phyloP scores from a whole-genome alignment of 164 flowering plant genomes.

The Paratinospora sagittata region DNA sequence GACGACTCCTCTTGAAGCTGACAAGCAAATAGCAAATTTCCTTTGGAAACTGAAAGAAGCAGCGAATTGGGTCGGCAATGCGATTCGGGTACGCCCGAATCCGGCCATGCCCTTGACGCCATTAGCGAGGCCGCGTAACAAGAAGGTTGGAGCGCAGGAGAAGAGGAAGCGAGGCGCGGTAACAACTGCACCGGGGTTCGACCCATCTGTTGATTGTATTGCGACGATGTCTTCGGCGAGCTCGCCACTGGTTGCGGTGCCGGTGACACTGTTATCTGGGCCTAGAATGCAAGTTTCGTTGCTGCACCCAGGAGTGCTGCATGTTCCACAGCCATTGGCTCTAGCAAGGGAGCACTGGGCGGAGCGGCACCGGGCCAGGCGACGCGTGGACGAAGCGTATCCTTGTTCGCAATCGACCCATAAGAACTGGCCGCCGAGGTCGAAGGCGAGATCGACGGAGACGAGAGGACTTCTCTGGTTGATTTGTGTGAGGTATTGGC shows the following conservation, averaged over 20 bases:
- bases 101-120: too few species aligned
- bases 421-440: too few species aligned
- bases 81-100: constrained; percentile 24
- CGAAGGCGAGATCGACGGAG: too few species aligned
- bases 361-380: constrained; percentile 6
- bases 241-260: background rate
- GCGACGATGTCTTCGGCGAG: background rate
- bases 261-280: constrained; percentile 11
- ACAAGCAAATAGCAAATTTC: too few species aligned
- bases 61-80: constrained; percentile 23
- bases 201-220: background rate
- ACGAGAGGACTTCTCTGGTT: constrained; percentile 11
- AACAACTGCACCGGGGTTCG: background rate
- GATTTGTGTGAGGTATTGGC: constrained; percentile 15
- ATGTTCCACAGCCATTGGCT: constrained; percentile 4
- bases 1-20: constrained; percentile 22
- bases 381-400: constrained; percentile 8
- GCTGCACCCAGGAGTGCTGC: constrained; percentile 15
- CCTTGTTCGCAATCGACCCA: background rate
- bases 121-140: constrained; percentile 28
- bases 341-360: constrained; percentile 8
- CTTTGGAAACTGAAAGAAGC: constrained; percentile 18
- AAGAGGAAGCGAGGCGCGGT: constrained; percentile 20
- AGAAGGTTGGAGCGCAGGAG: constrained; percentile 21
- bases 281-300: constrained; percentile 9